phyloP scores from a whole-genome alignment of 2,329 filamentous ascomycete genomes.

The Furcasterigmium sp. region DNA sequence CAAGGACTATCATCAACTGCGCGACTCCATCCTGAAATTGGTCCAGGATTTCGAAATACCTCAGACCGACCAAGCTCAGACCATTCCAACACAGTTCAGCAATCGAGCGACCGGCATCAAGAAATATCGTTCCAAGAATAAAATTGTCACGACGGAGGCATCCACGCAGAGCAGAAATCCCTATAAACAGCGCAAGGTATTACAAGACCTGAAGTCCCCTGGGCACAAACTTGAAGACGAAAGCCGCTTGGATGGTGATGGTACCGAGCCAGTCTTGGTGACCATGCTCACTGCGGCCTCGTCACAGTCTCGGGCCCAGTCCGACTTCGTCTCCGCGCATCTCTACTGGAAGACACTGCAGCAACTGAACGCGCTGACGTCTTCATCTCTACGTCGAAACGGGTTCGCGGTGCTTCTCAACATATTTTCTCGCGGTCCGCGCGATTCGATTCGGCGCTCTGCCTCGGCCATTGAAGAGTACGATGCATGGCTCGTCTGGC shows the following conservation, averaged over 20 bases:
- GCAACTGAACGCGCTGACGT: conserved; percentile 60
- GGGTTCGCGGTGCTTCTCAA: conserved; percentile 68
- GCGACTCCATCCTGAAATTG: conserved; percentile 74
- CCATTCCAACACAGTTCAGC: conserved; percentile 60
- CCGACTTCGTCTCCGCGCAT: conserved; percentile 79
- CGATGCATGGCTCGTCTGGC: conserved; percentile 76
- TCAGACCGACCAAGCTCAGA: conserved; percentile 56
- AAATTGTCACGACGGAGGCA: conserved; percentile 44
- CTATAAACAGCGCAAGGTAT: conserved; percentile 23
- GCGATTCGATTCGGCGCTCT: conserved; percentile 64
- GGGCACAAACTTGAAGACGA: conserved; percentile 10
- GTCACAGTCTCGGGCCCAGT: conserved; percentile 69
- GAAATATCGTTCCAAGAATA: conserved; percentile 56
- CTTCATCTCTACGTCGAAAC: conserved; percentile 57
- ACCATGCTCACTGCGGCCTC: conserved; percentile 74
- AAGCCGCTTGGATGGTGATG: not conserved
- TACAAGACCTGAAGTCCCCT: not conserved
- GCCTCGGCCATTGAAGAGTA: conserved; percentile 72
- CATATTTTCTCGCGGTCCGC: conserved; percentile 67
- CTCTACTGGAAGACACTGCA: conserved; percentile 80
- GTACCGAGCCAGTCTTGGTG: conserved; percentile 48
- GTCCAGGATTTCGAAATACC: conserved; percentile 81
- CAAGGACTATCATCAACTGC: conserved; percentile 75
- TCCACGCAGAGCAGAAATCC: conserved; percentile 54
- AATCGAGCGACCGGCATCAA: conserved; percentile 61